phyloP scores from a whole-genome alignment of 495 filamentous ascomycete species.

The Recurvomyces mirabilis region DNA sequence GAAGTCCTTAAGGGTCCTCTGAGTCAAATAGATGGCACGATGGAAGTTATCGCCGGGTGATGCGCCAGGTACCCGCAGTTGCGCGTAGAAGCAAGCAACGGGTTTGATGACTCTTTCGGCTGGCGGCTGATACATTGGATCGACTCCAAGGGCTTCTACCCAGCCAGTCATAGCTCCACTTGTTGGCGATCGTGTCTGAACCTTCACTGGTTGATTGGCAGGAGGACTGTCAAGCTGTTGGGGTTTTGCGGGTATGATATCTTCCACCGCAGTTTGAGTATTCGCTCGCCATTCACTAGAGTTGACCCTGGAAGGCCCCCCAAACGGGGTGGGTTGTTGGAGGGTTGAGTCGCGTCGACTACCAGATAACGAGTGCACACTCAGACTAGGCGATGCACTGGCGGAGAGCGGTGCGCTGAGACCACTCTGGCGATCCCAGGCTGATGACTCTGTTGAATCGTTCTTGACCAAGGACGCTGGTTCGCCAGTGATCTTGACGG shows the following conservation, averaged over 20 bases:
- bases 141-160: constrained; percentile 87
- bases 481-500: constrained; percentile 65
- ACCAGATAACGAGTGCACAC: constrained; percentile 25
- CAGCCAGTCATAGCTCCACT: constrained; percentile 54
- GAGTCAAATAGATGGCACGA: constrained; percentile 74
- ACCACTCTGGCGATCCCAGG: constrained; percentile 48
- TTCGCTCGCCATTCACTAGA: constrained; percentile 46
- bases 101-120: constrained; percentile 58
- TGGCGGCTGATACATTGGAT: constrained; percentile 73
- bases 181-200: constrained; percentile 33
- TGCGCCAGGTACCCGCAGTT: constrained; percentile 43
- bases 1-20: constrained; percentile 62
- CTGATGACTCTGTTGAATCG: constrained; percentile 43
- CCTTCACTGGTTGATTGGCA: constrained; percentile 40
- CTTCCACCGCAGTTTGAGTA: constrained; percentile 39
- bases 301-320: constrained; percentile 23
- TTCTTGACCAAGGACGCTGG: constrained; percentile 46
- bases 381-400: constrained; percentile 33
- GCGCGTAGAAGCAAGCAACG: constrained; percentile 83
- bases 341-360: constrained; percentile 28
- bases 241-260: constrained; percentile 25
- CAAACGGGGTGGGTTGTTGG: constrained; percentile 26
- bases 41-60: constrained; percentile 54
- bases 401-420: constrained; percentile 29
- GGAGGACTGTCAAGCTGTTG: constrained; percentile 35